Evolutionary conservation across 1,284 basidiomycete genomes (phyloP), one percentile per base, ranked within the genome.

Genomic region (Irpex rosettiformis): DNA sequence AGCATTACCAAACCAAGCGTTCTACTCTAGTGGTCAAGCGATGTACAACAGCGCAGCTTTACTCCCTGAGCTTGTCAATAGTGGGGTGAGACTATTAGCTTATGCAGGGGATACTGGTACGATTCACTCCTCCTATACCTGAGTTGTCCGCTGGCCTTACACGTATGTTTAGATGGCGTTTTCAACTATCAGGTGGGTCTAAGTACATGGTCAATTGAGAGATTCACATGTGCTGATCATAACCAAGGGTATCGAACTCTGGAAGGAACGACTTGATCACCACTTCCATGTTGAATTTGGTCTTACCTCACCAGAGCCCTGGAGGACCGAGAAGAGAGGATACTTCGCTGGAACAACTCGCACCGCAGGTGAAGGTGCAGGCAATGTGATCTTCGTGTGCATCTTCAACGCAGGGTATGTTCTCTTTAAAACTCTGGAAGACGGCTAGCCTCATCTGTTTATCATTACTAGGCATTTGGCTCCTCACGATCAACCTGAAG

Each of bases 101-200:
- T 96, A 95, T 68, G 91, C 92, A 55, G 93, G 92, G 27, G 88
- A 91, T 67, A 84, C 87, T 43, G 83, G 68, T 69, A 13, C 40
- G 68, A 63, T 16, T 30, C 8, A 8, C 21, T 49, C 37, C 16
- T 25, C n/a, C n/a, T n/a, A n/a, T 3, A 8, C 2, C 28, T 21
- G 43, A n/a, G 6, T 47, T 47, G 43, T 13, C 8, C 11, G 16
- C 6, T n/a, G n/a, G n/a, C n/a, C n/a, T n/a, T n/a, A n/a, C n/a
- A n/a, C n/a, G n/a, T n/a, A n/a, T n/a, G n/a, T n/a, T n/a, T 66
- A 79, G 94, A 95, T 72, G 86, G 89, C 79, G 89, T 89, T 82
- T 92, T 90, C 76, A 91, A 91, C 73, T 89, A 79, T 65, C 81
- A 89, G 21, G 87, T 85, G 66, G 59, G 79, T 70, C 43, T 37